Evolutionary conservation across 2,329 filamentous ascomycete species (phyloP).

Genomic region (Ramularia endophylla): DNA sequence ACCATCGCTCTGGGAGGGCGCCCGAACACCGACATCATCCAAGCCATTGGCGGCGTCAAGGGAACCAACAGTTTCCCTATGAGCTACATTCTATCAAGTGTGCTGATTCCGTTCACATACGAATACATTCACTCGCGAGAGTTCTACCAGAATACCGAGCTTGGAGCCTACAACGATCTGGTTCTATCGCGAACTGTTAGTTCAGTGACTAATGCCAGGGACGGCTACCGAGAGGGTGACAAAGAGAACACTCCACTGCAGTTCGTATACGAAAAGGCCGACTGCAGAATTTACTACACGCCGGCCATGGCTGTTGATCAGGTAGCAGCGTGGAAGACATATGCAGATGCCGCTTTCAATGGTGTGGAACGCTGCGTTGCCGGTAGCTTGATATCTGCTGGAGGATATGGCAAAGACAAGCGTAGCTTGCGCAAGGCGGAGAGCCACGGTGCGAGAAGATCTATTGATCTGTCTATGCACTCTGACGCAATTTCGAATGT

Average conservation of each 20-base stretch:
- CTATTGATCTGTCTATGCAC: constrained; percentile 19
- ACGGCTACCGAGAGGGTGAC: constrained; percentile 29
- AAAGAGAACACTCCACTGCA: constrained; percentile 42
- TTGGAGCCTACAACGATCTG: constrained; percentile 26
- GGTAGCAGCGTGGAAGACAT: constrained; percentile 42
- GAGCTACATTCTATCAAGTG: constrained; percentile 18
- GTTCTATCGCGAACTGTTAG: constrained; percentile 19
- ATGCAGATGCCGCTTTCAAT: constrained; percentile 29
- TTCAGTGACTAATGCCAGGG: constrained; percentile 25
- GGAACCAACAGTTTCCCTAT: constrained; percentile 33
- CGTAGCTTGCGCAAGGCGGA: constrained; percentile 8
- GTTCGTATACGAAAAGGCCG: constrained; percentile 43
- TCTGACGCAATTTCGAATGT: constrained; percentile 13
- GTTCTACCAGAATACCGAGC: constrained; percentile 25
- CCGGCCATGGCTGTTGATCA: constrained; percentile 45
- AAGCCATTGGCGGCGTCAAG: constrained; percentile 42
- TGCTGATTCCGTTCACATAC: constrained; percentile 19
- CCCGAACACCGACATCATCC: constrained; percentile 37
- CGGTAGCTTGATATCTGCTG: constrained; percentile 18
- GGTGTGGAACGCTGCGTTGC: constrained; percentile 28
- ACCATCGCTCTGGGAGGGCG: constrained; percentile 40
- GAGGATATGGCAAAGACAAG: neutral
- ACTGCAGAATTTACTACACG: constrained; percentile 50
- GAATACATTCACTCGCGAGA: constrained; percentile 18
- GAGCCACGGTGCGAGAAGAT: constrained; percentile 16